A percentile compares a stretch with the other conserved stretches of the same genome.
Conservation (phyloP, 371 early-diverging fungal species). For the Rhizopus arrhizus region DNA sequence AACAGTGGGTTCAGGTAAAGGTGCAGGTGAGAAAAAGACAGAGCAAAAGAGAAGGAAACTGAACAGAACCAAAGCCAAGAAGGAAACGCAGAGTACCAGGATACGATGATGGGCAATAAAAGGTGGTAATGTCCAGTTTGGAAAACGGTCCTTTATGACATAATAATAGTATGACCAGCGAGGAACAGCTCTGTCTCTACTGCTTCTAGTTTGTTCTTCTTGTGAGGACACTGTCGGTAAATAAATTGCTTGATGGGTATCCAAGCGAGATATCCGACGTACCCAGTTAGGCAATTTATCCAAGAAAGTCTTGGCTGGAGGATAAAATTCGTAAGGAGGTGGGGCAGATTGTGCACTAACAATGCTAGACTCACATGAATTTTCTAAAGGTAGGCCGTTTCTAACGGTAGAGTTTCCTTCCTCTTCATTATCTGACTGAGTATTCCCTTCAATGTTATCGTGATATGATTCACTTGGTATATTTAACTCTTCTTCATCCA, state of each 20-base stretch:
- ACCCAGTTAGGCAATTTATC: slow-evolving; percentile 48
- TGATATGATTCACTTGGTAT: slow-evolving; percentile 30
- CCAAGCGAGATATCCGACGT: slow-evolving; percentile 44
- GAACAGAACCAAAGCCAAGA: slow-evolving; percentile 33
- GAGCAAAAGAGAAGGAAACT: slow-evolving; percentile 45
- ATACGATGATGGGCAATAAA: slow-evolving; percentile 34
- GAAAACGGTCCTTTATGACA: slow-evolving; percentile 16
- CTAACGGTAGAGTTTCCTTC: background rate
- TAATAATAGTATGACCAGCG: slow-evolving; percentile 38
- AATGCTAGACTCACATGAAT: slow-evolving; percentile 37
- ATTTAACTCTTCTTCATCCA: slow-evolving; percentile 9
- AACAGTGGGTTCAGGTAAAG: slow-evolving; percentile 27
- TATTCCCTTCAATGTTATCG: slow-evolving; percentile 9
- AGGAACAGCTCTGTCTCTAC: background rate
- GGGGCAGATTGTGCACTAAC: slow-evolving; percentile 49
- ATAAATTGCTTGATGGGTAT: slow-evolving; percentile 48
- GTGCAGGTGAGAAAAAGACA: slow-evolving; percentile 36
- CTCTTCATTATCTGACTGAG: slow-evolving; percentile 16
- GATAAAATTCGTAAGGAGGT: slow-evolving; percentile 53
- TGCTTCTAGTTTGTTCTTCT: no score
- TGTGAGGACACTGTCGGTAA: slow-evolving; percentile 33
- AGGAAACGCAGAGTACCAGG: slow-evolving; percentile 32
- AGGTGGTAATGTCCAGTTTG: slow-evolving; percentile 31
- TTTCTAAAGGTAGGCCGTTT: slow-evolving; percentile 4
- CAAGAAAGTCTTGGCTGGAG: slow-evolving; percentile 46